Evolutionary conservation across 495 filamentous ascomycete genomes (phyloP).

Genomic region (Penicillium soppii): DNA sequence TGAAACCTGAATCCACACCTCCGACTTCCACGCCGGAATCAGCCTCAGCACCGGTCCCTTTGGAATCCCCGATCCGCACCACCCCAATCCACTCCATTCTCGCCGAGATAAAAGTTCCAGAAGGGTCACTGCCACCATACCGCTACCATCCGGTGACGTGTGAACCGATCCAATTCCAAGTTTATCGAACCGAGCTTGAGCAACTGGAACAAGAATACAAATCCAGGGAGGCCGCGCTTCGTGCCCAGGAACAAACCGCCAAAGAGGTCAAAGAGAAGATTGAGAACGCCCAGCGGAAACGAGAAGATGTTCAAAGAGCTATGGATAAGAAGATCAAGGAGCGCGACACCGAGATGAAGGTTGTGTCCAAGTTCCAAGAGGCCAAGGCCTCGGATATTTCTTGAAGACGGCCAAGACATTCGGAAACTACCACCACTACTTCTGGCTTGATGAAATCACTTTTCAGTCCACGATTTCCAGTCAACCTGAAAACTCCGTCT

Average conservation of each 20-base stretch:
- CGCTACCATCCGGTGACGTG: constrained; percentile 43
- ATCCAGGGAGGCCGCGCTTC: constrained; percentile 35
- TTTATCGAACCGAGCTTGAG: constrained; percentile 34
- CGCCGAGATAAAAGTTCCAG: constrained; percentile 39
- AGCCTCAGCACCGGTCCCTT: constrained; percentile 21
- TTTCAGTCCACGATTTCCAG: too few species aligned
- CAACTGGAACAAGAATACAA: constrained; percentile 39
- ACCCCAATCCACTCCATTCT: constrained; percentile 43
- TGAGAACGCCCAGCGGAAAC: constrained; percentile 38
- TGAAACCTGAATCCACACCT: constrained; percentile 22
- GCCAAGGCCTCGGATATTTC: constrained; percentile 36
- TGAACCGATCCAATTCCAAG: constrained; percentile 28
- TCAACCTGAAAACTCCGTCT: too few species aligned
- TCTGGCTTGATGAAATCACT: background rate
- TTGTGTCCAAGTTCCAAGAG: constrained; percentile 45
- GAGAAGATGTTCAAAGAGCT: constrained; percentile 39
- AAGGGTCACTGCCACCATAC: constrained; percentile 29
- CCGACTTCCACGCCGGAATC: constrained; percentile 38
- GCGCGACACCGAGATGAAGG: constrained; percentile 45
- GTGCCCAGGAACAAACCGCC: constrained; percentile 39
- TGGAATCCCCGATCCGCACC: constrained; percentile 38
- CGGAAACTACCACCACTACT: background rate
- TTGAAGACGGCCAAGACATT: constrained; percentile 10
- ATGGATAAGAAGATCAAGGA: constrained; percentile 50
- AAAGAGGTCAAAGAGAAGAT: constrained; percentile 41